These are phyloP conservation scores for Coccomyxa sp. DNA, from an alignment of 139 green algal species.

Conservation along the genomic window DNA sequence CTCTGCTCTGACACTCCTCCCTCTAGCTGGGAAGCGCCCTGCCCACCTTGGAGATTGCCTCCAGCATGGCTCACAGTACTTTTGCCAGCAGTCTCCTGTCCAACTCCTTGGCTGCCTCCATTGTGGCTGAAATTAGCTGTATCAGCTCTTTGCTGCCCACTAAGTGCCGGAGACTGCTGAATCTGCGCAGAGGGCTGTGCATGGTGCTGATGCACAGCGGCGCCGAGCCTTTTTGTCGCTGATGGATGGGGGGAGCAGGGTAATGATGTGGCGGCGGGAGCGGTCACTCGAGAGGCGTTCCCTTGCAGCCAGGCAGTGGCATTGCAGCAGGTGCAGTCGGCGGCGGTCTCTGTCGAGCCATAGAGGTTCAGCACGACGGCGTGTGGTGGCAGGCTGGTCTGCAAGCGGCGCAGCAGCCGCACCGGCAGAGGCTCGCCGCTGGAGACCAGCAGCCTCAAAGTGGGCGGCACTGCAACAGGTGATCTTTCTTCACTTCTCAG, in stretches of 20 bases:
- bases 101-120: not conserved
- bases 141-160: not conserved
- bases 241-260: no score
- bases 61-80: not conserved
- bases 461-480: not conserved
- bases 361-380: slow-evolving; percentile 53
- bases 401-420: slow-evolving; percentile 26
- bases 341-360: slow-evolving; percentile 47
- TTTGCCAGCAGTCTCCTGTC: not conserved
- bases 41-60: not conserved
- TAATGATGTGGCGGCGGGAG: no score
- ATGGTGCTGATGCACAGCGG: not conserved
- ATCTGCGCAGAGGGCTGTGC: not conserved
- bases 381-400: slow-evolving; percentile 15
- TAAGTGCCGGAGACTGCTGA: not conserved
- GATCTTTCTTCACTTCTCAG: not conserved
- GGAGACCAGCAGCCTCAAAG: slow-evolving; percentile 36
- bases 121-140: not conserved
- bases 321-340: slow-evolving; percentile 32
- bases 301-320: not conserved
- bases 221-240: not conserved
- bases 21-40: not conserved
- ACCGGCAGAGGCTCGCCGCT: slow-evolving; percentile 50
- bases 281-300: no score
- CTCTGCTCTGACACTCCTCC: not conserved